Evolutionary conservation across 2,329 filamentous ascomycete species (phyloP).

Genomic region (Plectosphaerella plurivora): DNA sequence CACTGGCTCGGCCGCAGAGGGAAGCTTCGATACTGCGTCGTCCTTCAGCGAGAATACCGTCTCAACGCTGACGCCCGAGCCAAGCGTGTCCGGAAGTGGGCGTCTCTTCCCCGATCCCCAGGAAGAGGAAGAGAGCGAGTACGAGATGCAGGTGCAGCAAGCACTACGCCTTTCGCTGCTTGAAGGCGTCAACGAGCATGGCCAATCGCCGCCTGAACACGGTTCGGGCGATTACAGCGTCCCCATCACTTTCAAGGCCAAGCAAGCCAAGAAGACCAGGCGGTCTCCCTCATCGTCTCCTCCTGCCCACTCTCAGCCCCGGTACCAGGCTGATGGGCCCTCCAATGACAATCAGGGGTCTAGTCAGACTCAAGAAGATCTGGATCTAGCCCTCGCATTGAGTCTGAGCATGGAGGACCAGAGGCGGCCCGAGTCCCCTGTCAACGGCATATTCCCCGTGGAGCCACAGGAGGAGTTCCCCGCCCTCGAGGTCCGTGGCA

Average conservation of each 20-base stretch:
- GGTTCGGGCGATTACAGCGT: slow-evolving; percentile 47
- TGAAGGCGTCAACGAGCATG: slow-evolving; percentile 46
- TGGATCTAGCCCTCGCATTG: slow-evolving; percentile 57
- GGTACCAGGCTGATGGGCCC: too few species aligned
- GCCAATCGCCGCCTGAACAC: slow-evolving; percentile 38
- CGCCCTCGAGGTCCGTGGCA: slow-evolving; percentile 29
- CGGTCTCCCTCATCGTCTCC: slow-evolving; percentile 27
- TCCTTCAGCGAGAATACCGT: slow-evolving; percentile 35
- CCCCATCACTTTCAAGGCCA: slow-evolving; percentile 42
- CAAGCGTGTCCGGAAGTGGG: slow-evolving; percentile 32
- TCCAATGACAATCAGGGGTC: background rate
- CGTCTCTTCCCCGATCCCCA: slow-evolving; percentile 20
- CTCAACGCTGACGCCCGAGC: slow-evolving; percentile 51
- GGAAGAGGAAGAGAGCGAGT: slow-evolving; percentile 44
- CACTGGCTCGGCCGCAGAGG: slow-evolving; percentile 44
- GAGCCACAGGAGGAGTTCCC: slow-evolving; percentile 33
- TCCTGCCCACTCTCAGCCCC: slow-evolving; percentile 19
- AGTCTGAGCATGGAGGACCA: slow-evolving; percentile 55
- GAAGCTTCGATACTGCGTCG: slow-evolving; percentile 36
- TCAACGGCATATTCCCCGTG: background rate
- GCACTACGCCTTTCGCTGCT: slow-evolving; percentile 59
- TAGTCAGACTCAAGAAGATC: slow-evolving; percentile 30
- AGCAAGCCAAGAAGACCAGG: slow-evolving; percentile 34
- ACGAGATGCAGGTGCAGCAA: slow-evolving; percentile 57
- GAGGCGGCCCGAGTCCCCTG: background rate